These are phyloP conservation scores for Solanum chiquidenum DNA, from an alignment of 257 asterid genomes.

Conservation along the genomic window DNA sequence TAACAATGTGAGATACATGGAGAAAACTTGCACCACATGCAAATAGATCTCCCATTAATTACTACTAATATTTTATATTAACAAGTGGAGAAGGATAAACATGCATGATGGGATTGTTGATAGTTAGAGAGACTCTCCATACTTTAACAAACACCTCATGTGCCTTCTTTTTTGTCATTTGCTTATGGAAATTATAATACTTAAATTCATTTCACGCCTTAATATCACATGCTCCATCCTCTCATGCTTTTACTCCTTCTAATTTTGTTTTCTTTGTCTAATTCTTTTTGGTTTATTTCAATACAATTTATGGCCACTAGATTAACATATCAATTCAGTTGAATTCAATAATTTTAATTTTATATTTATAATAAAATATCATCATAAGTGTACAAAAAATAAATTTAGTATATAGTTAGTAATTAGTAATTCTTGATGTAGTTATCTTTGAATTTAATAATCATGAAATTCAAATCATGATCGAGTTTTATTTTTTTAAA, in stretches of 20 bases:
- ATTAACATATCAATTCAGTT: neutral
- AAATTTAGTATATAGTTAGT: neutral
- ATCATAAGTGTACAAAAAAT: neutral
- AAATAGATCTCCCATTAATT: neutral
- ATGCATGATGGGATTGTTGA: neutral
- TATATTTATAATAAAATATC: too few species aligned
- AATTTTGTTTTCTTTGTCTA: neutral
- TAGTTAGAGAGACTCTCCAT: neutral
- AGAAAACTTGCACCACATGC: neutral
- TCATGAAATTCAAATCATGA: too few species aligned
- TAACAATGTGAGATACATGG: neutral
- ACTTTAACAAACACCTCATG: conserved; percentile 12
- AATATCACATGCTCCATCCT: conserved; percentile 13
- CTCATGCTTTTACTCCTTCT: neutral
- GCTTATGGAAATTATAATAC: neutral
- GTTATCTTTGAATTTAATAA: neutral
- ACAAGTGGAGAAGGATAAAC: neutral
- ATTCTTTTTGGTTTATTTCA: neutral
- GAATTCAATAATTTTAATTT: neutral
- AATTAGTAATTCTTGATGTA: neutral
- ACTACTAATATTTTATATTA: neutral
- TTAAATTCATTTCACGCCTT: neutral
- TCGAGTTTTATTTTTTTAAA: too few species aligned
- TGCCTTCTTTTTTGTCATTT: conserved; percentile 3
- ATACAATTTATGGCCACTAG: neutral